These are phyloP conservation scores for Venturia pyrina DNA, from an alignment of 2,329 filamentous ascomycete species.

Conservation along the genomic window DNA sequence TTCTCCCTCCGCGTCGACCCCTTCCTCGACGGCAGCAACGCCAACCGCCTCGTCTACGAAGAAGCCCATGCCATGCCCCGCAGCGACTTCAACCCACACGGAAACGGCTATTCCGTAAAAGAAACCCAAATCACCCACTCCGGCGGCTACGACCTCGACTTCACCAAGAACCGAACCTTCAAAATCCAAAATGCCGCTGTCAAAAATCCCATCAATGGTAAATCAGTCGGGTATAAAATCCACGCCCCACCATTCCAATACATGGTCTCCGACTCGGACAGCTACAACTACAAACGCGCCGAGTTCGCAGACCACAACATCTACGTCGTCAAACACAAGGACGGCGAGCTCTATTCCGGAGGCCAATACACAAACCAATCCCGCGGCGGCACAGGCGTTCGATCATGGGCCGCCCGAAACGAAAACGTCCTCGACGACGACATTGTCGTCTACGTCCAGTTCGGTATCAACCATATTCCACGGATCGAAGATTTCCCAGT, in stretches of 20 bases:
- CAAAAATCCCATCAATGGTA: conserved; percentile 37
- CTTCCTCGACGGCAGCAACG: conserved; percentile 33
- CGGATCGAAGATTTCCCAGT: conserved; percentile 49
- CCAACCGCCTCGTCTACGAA: conserved; percentile 40
- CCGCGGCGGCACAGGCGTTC: conserved; percentile 38
- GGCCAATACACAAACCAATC: conserved; percentile 54
- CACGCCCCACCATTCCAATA: conserved; percentile 39
- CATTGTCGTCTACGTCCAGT: conserved; percentile 47
- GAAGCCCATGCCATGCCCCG: conserved; percentile 51
- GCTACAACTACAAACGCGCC: conserved; percentile 47
- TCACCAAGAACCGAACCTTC: conserved; percentile 35
- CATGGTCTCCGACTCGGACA: conserved; percentile 42
- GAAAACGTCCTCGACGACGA: conserved; percentile 46
- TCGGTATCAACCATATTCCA: conserved; percentile 48
- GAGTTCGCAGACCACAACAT: conserved; percentile 50
- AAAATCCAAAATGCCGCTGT: conserved; percentile 38
- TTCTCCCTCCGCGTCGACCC: conserved; percentile 47
- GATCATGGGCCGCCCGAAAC: conserved; percentile 40
- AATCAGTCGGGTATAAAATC: conserved; percentile 42
- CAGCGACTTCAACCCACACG: conserved; percentile 45
- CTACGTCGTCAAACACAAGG: conserved; percentile 47
- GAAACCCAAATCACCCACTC: conserved; percentile 40
- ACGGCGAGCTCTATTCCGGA: conserved; percentile 50
- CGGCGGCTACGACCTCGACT: conserved; percentile 40
- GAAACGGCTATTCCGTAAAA: conserved; percentile 37